Conservation (phyloP, 805 yeast genomes). For the Saccharomycodes ludwigii region DNA sequence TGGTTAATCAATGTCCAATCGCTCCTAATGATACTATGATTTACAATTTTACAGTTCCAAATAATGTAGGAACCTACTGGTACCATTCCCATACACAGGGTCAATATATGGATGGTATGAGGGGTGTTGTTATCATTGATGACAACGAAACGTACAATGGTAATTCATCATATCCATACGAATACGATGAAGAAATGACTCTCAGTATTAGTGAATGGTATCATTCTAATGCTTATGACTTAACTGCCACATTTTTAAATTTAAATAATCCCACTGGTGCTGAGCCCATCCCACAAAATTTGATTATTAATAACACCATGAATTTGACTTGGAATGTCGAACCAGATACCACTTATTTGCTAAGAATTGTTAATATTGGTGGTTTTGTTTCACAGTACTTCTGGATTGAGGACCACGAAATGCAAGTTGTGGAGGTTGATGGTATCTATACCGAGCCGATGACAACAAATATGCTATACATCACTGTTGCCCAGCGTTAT, state of each 20-base stretch:
- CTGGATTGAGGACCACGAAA: constrained; percentile 77
- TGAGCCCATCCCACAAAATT: constrained; percentile 83
- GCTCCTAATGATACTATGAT: constrained; percentile 62
- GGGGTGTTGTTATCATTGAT: constrained; percentile 67
- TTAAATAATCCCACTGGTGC: constrained; percentile 93
- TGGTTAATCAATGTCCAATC: constrained; percentile 84
- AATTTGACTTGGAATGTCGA: constrained; percentile 66
- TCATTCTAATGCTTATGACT: constrained; percentile 41
- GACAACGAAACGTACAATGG: constrained; percentile 42
- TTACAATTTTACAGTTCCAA: constrained; percentile 78
- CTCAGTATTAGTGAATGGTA: constrained; percentile 81
- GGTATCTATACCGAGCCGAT: constrained; percentile 76
- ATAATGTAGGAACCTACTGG: constrained; percentile 89
- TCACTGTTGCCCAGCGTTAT: constrained; percentile 89
- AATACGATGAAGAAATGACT: constrained; percentile 68
- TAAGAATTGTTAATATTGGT: constrained; percentile 77
- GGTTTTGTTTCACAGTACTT: constrained; percentile 86
- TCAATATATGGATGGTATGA: constrained; percentile 90
- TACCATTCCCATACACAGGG: constrained; percentile 89
- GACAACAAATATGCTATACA: constrained; percentile 56
- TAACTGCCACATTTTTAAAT: constrained; percentile 46
- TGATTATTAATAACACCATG: constrained; percentile 71
- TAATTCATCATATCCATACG: constrained; percentile 45
- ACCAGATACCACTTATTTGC: constrained; percentile 75
- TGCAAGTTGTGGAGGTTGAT: constrained; percentile 84